These are phyloP conservation scores for Mrakia hoshinonis DNA, from an alignment of 768 basidiomycete species.

Conservation along the genomic window DNA sequence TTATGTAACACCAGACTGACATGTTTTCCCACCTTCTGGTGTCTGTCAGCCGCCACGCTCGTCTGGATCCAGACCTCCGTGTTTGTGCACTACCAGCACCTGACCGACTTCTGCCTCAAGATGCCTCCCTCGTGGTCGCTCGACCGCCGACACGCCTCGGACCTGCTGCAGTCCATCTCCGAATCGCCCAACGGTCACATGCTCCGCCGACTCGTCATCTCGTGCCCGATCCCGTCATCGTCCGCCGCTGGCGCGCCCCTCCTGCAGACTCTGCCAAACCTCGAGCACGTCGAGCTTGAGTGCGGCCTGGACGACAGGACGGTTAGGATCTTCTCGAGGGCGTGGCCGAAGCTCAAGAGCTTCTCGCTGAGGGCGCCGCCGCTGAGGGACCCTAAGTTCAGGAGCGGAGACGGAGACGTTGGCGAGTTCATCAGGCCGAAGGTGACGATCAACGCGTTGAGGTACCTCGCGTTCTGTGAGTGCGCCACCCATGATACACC, in stretches of 20 bases:
- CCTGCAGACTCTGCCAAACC: constrained; percentile 15
- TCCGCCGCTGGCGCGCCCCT: constrained; percentile 10
- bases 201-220: constrained; percentile 4
- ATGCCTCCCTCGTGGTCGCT: constrained; percentile 21
- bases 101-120: constrained; percentile 10
- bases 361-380: constrained; percentile 9
- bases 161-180: constrained; percentile 23
- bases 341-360: constrained; percentile 14
- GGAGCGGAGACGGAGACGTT: background rate
- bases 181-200: constrained; percentile 5
- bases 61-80: constrained; percentile 26
- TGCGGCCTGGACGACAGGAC: constrained; percentile 3
- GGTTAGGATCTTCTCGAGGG: constrained; percentile 7
- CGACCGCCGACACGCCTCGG: constrained; percentile 16
- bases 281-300: constrained; percentile 17
- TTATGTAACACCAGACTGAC: background rate
- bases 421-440: background rate
- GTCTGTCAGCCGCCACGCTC: constrained; percentile 4
- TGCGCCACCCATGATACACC: no score
- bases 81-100: constrained; percentile 25
- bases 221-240: constrained; percentile 6
- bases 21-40: background rate
- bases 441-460: background rate
- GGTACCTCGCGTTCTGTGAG: constrained; percentile 9
- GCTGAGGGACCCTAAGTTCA: background rate